Evolutionary conservation across 768 basidiomycete genomes (phyloP).

Genomic region (Tulasnella sp.): DNA sequence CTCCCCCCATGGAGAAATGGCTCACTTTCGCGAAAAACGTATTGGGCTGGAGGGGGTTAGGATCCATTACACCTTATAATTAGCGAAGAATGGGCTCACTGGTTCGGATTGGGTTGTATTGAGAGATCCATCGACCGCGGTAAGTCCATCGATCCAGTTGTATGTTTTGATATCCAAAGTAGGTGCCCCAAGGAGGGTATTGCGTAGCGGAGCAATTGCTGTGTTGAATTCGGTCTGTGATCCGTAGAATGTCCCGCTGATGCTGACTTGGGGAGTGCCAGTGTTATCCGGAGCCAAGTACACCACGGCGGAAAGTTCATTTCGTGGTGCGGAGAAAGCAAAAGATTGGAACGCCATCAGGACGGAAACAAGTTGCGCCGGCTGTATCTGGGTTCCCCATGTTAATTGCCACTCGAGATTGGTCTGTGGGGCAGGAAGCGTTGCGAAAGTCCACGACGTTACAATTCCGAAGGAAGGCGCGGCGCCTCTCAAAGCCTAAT

Average conservation of each 20-base stretch:
- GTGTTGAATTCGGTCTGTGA: slow-evolving; percentile 13
- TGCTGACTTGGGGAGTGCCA: slow-evolving; percentile 1
- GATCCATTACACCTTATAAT: too few relatives aligned
- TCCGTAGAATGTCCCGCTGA: slow-evolving; percentile 20
- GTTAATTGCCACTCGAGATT: slow-evolving; percentile 18
- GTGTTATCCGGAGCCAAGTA: not conserved
- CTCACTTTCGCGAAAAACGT: slow-evolving; percentile 21
- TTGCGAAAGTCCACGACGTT: slow-evolving; percentile 23
- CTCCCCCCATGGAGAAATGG: not conserved
- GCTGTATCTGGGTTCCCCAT: slow-evolving; percentile 2
- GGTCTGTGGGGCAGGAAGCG: slow-evolving; percentile 21
- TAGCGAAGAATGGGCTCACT: too few relatives aligned
- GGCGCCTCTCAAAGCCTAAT: slow-evolving; percentile 24
- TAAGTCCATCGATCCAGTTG: slow-evolving; percentile 18
- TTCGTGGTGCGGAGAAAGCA: slow-evolving; percentile 12
- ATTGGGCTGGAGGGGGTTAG: slow-evolving; percentile 16
- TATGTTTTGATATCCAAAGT: not conserved
- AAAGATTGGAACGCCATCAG: slow-evolving; percentile 20
- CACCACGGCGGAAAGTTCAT: slow-evolving; percentile 13
- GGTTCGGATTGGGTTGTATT: slow-evolving; percentile 18
- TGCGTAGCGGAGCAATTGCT: slow-evolving; percentile 12
- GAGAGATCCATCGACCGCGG: slow-evolving; percentile 13
- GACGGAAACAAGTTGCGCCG: slow-evolving; percentile 26
- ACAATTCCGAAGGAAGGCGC: slow-evolving; percentile 26
- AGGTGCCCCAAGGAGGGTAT: not conserved